Evolutionary conservation across 2,329 filamentous ascomycete species (phyloP), one percentile per base, ranked within the genome.

Genomic region (Rutstroemia sp.): DNA sequence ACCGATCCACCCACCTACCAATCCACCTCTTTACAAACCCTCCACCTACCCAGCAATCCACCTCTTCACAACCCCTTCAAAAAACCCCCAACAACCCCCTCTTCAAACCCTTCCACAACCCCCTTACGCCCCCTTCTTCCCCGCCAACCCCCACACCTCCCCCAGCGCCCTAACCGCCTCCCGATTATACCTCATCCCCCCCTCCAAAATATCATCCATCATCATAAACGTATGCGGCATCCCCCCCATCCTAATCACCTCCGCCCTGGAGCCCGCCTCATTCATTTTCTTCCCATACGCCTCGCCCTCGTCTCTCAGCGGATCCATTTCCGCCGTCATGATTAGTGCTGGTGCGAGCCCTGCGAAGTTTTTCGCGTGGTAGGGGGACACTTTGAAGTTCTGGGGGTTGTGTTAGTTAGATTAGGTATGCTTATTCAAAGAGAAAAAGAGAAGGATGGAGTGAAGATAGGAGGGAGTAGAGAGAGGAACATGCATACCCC

Each of bases 301-400:
- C 30, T 70, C 67, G 3, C 69, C 69, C 50, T 72, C 68, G 57
- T 72, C 70, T n/a, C 71, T 62, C 51, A 69, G 60, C 5, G 69
- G 53, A 51, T 72, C 70, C 54, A 71, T 69, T 48, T 71, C 70
- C 2, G 70, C 70, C 1, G 69, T 71, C 38, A 72, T 55, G 8
- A 72, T 65, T 10, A 71, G 64, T 1, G 68, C 68, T 1, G 60
- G 64, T 0, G 69, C 65, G 9, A 72, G 49, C 6, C 61, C 54
- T 3, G 55, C 27, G 16, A 71, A 67, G 12, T 64, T 64, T 5
- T 61, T 61, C 6, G 70, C 67, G 2, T 67, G 53, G 0, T 71
- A 63, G 2, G 65, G 63, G 2, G 50, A 64, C 21, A 65, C 56
- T 38, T 56, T 56, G 36, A 38, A 58, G 38, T 58, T 50, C 52